Evolutionary conservation across 345 rosid genomes (phyloP).

Genomic region (Pistacia integerrima): DNA sequence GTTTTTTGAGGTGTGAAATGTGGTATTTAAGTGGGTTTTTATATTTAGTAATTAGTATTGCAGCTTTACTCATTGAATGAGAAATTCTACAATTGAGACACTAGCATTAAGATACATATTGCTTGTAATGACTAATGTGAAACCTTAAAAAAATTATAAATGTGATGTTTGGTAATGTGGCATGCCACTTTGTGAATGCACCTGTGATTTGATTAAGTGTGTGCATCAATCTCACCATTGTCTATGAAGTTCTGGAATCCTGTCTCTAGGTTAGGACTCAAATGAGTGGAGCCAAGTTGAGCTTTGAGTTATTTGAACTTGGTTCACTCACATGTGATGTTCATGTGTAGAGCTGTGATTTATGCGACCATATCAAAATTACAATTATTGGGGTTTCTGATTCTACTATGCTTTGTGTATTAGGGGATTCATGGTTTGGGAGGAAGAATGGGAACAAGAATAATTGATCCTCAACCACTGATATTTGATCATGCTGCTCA

Average conservation of each 20-base stretch:
- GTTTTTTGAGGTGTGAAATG: neutral
- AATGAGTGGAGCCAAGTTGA: neutral
- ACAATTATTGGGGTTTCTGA: constrained; percentile 16
- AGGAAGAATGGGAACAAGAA: constrained; percentile 92
- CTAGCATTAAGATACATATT: neutral
- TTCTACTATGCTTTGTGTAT: neutral
- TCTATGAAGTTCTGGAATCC: neutral
- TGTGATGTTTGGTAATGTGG: neutral
- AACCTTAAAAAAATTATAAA: neutral
- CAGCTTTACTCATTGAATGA: neutral
- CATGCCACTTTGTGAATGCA: neutral
- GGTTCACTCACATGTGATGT: neutral
- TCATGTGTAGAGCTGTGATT: neutral
- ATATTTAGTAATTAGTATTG: neutral
- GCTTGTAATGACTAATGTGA: neutral
- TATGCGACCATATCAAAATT: neutral
- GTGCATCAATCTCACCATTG: neutral
- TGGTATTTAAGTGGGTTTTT: neutral
- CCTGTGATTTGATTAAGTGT: neutral
- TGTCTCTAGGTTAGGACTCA: neutral
- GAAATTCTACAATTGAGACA: neutral
- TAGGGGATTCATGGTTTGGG: constrained; percentile 95
- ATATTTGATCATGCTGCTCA: constrained; percentile 91
- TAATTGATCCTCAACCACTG: constrained; percentile 59
- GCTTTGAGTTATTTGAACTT: no score